Base-by-base conservation (phyloP, 2,329 filamentous ascomycete genomes). In the Colletotrichum phormii region DNA sequence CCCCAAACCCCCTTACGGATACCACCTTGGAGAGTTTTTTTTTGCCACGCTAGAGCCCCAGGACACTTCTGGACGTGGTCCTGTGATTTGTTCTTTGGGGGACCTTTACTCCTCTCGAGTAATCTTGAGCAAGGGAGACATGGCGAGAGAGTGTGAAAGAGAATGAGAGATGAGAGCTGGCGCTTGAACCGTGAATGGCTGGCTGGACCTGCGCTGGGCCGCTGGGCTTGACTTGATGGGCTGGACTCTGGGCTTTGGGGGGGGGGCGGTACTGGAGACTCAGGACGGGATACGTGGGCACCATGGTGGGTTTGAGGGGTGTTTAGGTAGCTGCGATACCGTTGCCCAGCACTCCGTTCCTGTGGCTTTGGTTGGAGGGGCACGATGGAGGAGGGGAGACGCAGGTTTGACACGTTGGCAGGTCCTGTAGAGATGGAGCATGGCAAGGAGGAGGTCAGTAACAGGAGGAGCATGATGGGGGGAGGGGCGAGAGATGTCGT, bases 301-400 rank as follows among this genome's bases (percentile, higher is more conserved):
- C 3, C 42, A 70, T n/a, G 70, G 66, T 63, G 42, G 46, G 60
- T 18, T 53, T 18, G 46, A 33, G 15, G 37, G 46, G 22, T 33
- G 37, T 42, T 42, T 42, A 42, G 37, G 37, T 22, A n/a, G 22
- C 31, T 31, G 33, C 46, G 60, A 70, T 51, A 35, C 46, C 65
- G 60, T 72, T 64, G 35, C 60, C 35, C 46, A 61, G 59, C 70
- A 42, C 37, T 42, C 37, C 37, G 60, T 72, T 70, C 60, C 66
- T 57, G 53, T n/a, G 12, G 49, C 5, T 22, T 42, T 58, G 46
- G 62, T 55, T 67, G 55, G 63, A 22, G 35, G 49, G 7, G 37
- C 37, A 18, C 13, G 7, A 7, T 18, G 5, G 37, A 15, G 37
- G 37, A n/a, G 11, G 29, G 13, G 22, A 31, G 12, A n/a, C 12